A percentile compares a stretch with the other conserved stretches of the same genome.
Conservation (phyloP, 2,329 filamentous ascomycete genomes). For the Pseudogymnoascus sp. region DNA sequence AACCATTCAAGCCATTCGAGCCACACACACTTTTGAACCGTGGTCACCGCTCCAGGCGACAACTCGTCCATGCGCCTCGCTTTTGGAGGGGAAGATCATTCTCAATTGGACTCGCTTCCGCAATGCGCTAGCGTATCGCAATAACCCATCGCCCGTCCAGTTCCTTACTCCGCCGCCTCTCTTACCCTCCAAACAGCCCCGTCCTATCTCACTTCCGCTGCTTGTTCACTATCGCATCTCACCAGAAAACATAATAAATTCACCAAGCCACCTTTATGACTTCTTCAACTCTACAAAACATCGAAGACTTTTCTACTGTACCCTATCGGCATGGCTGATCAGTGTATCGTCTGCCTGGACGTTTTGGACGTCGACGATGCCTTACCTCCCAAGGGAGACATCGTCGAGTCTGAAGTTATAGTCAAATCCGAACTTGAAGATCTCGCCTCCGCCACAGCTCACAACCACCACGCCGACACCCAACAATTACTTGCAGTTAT, state of each 20-base stretch:
- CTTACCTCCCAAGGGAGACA: slow-evolving; percentile 22
- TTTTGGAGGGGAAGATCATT: slow-evolving; percentile 6
- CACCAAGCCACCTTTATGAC: slow-evolving; percentile 11
- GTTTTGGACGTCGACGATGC: slow-evolving; percentile 35
- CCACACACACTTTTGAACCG: slow-evolving; percentile 6
- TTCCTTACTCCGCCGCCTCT: slow-evolving; percentile 5
- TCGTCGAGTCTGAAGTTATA: slow-evolving; percentile 15
- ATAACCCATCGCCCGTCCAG: slow-evolving; percentile 7
- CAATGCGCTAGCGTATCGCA: slow-evolving; percentile 7
- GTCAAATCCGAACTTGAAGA: slow-evolving; percentile 4
- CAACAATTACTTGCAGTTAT: slow-evolving; percentile 43
- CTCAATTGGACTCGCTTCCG: slow-evolving; percentile 10
- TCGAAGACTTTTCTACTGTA: not conserved
- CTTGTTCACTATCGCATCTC: slow-evolving; percentile 4
- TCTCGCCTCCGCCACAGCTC: slow-evolving; percentile 16
- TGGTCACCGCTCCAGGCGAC: slow-evolving; percentile 2
- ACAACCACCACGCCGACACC: slow-evolving; percentile 15
- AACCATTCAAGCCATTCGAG: not conserved
- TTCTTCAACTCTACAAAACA: slow-evolving; percentile 8
- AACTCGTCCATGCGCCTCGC: slow-evolving; percentile 5
- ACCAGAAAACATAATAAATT: not conserved
- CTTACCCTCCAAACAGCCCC: slow-evolving; percentile 3
- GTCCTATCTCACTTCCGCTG: slow-evolving; percentile 4
- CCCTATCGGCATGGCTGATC: slow-evolving; percentile 40
- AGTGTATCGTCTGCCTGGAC: slow-evolving; percentile 63